Evolutionary conservation across 192 early-diverging fungal genomes (phyloP).

Genomic region (Powellomyces hirtus): DNA sequence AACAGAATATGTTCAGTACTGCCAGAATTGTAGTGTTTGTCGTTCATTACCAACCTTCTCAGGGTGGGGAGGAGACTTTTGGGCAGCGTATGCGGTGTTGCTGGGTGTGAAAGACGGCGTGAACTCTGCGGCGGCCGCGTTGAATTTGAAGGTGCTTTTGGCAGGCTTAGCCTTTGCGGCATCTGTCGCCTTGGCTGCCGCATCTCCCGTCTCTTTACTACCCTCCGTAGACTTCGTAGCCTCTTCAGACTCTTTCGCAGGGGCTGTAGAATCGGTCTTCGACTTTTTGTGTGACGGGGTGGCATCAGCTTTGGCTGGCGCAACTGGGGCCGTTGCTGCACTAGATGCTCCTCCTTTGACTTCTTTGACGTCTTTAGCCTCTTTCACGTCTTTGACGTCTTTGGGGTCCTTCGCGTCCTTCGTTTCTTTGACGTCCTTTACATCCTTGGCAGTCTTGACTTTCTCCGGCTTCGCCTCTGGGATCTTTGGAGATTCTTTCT

Average conservation of each 20-base stretch:
- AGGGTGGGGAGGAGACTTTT: background rate
- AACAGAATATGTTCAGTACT: background rate
- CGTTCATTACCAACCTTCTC: background rate
- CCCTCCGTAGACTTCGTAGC: background rate
- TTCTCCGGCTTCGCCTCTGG: constrained; percentile 1
- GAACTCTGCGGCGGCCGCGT: constrained; percentile 43
- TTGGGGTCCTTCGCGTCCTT: background rate
- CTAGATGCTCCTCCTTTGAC: background rate
- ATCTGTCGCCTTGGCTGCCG: constrained; percentile 9
- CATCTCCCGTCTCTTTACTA: constrained; percentile 3
- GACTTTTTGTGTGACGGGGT: background rate
- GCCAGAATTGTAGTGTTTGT: too few relatives aligned
- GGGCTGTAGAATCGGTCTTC: background rate
- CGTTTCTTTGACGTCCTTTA: background rate
- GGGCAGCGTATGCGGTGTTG: background rate
- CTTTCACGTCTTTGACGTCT: too few relatives aligned
- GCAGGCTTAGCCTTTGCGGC: constrained; percentile 17
- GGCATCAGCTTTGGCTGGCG: background rate
- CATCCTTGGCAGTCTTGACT: constrained; percentile 3
- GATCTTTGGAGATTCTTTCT: constrained; percentile 9
- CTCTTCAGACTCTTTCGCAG: background rate
- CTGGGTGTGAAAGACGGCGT: constrained; percentile 18
- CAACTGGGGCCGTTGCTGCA: background rate
- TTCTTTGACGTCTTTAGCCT: too few relatives aligned
- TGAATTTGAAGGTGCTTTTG: constrained; percentile 39